Evolutionary conservation across 352 stramenopile species (phyloP), one percentile per base, ranked within the genome.

Genomic region (Pythium monospermum): DNA sequence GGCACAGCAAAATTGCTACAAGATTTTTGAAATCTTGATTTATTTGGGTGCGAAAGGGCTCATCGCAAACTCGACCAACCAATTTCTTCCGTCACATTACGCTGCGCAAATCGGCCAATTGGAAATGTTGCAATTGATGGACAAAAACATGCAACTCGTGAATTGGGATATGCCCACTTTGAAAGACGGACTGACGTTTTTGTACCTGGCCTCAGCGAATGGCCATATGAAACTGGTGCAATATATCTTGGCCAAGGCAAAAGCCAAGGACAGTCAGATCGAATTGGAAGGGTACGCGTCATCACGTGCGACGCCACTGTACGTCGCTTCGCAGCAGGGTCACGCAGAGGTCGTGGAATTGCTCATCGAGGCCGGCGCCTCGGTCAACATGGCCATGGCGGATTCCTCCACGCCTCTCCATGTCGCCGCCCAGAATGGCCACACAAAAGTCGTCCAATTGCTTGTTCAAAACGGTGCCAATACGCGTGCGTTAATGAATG

Each of bases 401-500:
- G 74, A 84, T 43, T 83, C 69, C 43, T 81, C 89, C 30, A 85
- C 83, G 18, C 77, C 79, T 39, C 70, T 94, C 22, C 87, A 91
- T 46, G 68, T 90, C 22, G 80, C 78, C 12, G 79, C 69, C 40
- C 80, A 91, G 64, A 94, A 91, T 69, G 81, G 83, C 18, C 72
- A 87, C 53, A 48, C 69, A 4, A 63, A 61, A 16, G 67, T 87
- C 18, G 81, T 76, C 5, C 58, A 78, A 25, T 39, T 84, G 25
- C 57, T 94, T 16, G 57, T 91, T 6, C 44, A 57, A 11, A 68
- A 72, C 26, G 78, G 81, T 1, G 83, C 80, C 6, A 64, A 76
- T 56, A 69, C 74, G 0, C 80, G 63, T 42, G 50, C 57, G 10
- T 32, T 19, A 10, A 65, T 65, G 6, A 49, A 53, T 2, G 74